Conservation (phyloP, 371 early-diverging fungal genomes). For the Circinella umbellata region DNA sequence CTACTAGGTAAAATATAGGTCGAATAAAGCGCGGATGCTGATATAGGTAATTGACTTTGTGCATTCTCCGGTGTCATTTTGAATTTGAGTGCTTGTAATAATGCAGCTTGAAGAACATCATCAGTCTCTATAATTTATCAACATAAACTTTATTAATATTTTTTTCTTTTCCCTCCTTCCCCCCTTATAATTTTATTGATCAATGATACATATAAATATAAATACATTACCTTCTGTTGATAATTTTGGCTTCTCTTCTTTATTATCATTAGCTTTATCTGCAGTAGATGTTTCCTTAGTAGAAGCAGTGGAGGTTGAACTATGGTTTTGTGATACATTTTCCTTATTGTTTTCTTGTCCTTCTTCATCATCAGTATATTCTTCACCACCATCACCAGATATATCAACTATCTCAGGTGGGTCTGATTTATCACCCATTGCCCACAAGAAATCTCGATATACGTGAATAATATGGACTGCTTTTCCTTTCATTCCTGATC, state of each 20-base stretch:
- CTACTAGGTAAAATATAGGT: constrained; percentile 67
- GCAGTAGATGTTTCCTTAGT: constrained; percentile 9
- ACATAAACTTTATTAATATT: no score
- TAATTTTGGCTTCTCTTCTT: constrained; percentile 21
- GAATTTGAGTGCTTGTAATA: constrained; percentile 66
- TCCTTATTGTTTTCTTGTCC: neutral
- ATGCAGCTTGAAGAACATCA: constrained; percentile 56
- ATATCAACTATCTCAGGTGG: constrained; percentile 50
- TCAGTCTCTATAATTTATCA: constrained; percentile 44
- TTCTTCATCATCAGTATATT: constrained; percentile 22
- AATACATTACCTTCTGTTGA: constrained; percentile 9
- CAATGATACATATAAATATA: neutral
- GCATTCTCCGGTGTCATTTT: constrained; percentile 60
- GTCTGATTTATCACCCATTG: constrained; percentile 63
- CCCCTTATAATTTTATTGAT: no score
- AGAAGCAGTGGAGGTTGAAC: neutral
- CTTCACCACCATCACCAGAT: constrained; percentile 38
- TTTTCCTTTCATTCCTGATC: constrained; percentile 71
- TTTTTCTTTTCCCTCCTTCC: no score
- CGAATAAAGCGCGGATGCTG: constrained; percentile 68
- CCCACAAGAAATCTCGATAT: constrained; percentile 71
- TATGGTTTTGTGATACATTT: no score
- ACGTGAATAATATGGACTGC: constrained; percentile 73
- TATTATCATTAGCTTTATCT: constrained; percentile 8
- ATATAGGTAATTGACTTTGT: constrained; percentile 59